Conservation (phyloP, 148 eudicot species). For the Amaranthus hypochondriacus region DNA sequence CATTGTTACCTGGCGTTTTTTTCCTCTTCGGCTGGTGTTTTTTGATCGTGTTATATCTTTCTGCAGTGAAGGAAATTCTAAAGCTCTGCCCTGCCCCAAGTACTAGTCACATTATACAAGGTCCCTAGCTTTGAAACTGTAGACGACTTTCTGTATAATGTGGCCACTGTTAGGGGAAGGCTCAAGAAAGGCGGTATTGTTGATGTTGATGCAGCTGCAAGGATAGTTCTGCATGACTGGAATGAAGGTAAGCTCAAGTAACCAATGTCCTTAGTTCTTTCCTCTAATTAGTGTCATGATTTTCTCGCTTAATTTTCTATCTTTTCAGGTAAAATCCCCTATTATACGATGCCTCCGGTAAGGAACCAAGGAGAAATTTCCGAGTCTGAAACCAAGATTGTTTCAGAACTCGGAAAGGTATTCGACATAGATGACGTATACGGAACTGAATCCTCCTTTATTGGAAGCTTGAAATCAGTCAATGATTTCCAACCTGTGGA, state of each 20-base stretch:
- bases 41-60: background rate
- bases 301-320: background rate
- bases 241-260: slow-evolving; percentile 60
- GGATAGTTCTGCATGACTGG: slow-evolving; percentile 91
- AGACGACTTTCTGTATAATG: slow-evolving; percentile 82
- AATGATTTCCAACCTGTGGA: slow-evolving; percentile 70
- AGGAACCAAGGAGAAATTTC: slow-evolving; percentile 62
- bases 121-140: slow-evolving; percentile 82
- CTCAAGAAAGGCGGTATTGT: slow-evolving; percentile 89
- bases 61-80: slow-evolving; percentile 85
- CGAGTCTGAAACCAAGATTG: slow-evolving; percentile 63
- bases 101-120: slow-evolving; percentile 73
- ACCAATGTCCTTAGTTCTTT: background rate
- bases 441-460: slow-evolving; percentile 66
- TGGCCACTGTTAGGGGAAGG: slow-evolving; percentile 82
- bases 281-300: background rate
- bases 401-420: slow-evolving; percentile 76
- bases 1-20: background rate
- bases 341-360: slow-evolving; percentile 82
- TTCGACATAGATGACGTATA: slow-evolving; percentile 88
- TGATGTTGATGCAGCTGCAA: slow-evolving; percentile 83
- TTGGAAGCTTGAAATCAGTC: slow-evolving; percentile 83
- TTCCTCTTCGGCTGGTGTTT: background rate
- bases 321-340: slow-evolving; percentile 83
- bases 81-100: slow-evolving; percentile 67